Evolutionary conservation across 371 early-diverging fungal genomes (phyloP).

Genomic region (Syncephalastrum contaminatum): DNA sequence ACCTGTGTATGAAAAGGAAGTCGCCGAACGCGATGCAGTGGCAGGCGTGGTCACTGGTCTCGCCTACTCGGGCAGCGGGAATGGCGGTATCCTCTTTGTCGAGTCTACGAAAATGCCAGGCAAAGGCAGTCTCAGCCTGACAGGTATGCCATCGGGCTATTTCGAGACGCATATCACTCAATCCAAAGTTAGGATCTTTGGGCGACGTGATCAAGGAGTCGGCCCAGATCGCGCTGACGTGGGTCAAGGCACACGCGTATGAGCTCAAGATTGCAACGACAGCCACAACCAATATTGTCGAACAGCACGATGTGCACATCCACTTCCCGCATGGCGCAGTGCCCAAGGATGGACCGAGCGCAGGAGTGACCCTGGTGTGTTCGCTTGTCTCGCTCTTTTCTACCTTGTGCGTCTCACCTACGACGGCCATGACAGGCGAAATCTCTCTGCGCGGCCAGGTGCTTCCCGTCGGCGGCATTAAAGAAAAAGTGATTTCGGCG

Average conservation of each 20-base stretch:
- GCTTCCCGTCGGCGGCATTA: constrained; percentile 84
- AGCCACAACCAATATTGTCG: constrained; percentile 39
- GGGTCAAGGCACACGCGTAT: constrained; percentile 77
- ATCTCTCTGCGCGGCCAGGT: constrained; percentile 83
- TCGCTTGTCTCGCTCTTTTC: constrained; percentile 76
- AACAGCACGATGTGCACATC: constrained; percentile 72
- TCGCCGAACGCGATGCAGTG: constrained; percentile 58
- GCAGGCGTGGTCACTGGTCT: constrained; percentile 87
- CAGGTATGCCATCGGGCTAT: constrained; percentile 46
- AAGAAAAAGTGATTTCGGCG: constrained; percentile 85
- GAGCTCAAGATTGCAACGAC: constrained; percentile 53
- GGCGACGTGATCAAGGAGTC: constrained; percentile 91
- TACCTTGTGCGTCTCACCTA: constrained; percentile 52
- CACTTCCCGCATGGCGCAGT: constrained; percentile 81
- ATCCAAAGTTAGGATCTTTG: constrained; percentile 60
- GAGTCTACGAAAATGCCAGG: constrained; percentile 81
- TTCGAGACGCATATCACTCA: constrained; percentile 1
- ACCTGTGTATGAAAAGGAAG: constrained; percentile 56
- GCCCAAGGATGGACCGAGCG: constrained; percentile 54
- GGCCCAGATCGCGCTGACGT: constrained; percentile 76
- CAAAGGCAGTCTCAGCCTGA: constrained; percentile 66
- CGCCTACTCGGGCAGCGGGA: constrained; percentile 77
- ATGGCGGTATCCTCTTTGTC: constrained; percentile 79
- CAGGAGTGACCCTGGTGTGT: constrained; percentile 41
- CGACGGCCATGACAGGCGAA: constrained; percentile 86